These are phyloP conservation scores for Scytalidium sp. DNA, from an alignment of 2,329 filamentous ascomycete species.

Conservation along the genomic window DNA sequence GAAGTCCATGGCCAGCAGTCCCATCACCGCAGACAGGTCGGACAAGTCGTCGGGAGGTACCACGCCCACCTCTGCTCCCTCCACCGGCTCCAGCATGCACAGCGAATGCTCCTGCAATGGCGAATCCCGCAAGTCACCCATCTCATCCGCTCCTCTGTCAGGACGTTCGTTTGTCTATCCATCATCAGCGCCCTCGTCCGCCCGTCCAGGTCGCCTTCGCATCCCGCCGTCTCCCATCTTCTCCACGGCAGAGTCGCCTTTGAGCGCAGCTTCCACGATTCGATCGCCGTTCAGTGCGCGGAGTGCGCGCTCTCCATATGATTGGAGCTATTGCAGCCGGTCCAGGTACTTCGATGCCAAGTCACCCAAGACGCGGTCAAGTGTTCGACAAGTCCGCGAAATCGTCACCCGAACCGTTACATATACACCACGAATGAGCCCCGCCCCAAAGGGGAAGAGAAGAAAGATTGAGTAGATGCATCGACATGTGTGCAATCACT, in stretches of 20 bases:
- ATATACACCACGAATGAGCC: slow-evolving; percentile 82
- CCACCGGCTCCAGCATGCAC: slow-evolving; percentile 39
- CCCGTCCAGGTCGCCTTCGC: slow-evolving; percentile 58
- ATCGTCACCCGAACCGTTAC: slow-evolving; percentile 94
- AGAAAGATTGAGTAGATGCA: slow-evolving; percentile 62
- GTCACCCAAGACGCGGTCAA: slow-evolving; percentile 56
- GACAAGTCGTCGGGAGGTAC: slow-evolving; percentile 38
- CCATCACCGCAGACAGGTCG: slow-evolving; percentile 22
- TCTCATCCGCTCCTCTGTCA: slow-evolving; percentile 56
- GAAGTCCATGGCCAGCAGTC: slow-evolving; percentile 61
- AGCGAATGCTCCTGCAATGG: slow-evolving; percentile 57
- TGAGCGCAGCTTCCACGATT: slow-evolving; percentile 48
- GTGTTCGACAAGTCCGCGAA: slow-evolving; percentile 72
- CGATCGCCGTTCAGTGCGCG: slow-evolving; percentile 72
- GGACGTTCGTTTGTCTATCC: slow-evolving; percentile 52
- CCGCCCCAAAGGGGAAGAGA: slow-evolving; percentile 89
- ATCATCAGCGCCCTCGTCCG: slow-evolving; percentile 58
- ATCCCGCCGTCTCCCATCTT: slow-evolving; percentile 74
- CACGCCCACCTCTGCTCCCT: slow-evolving; percentile 41
- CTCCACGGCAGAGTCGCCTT: slow-evolving; percentile 66
- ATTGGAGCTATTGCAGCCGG: slow-evolving; percentile 74
- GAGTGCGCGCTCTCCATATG: slow-evolving; percentile 67
- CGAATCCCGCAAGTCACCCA: slow-evolving; percentile 50
- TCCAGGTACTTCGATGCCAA: slow-evolving; percentile 58
- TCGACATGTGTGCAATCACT: too few species aligned